Base-by-base conservation (phyloP, 148 eudicot genomes). In the Talinum fruticosum region DNA sequence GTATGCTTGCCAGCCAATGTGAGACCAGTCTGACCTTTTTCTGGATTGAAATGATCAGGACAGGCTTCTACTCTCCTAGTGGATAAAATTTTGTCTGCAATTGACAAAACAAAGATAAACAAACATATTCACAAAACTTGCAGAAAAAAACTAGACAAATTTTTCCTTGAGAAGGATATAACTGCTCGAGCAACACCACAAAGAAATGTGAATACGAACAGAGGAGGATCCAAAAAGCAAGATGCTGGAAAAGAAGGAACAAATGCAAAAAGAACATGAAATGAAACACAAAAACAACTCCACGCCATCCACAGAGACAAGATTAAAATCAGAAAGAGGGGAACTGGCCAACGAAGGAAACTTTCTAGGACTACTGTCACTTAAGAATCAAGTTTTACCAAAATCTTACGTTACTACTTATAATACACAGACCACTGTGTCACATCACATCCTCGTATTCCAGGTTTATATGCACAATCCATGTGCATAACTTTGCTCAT, bases 61-160 rank as follows among this genome's bases (percentile, higher is more conserved):
- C 78, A 72, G 57, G 83, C 35, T 75, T 64, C 65, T 69, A 59
- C 79, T 67, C 81, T 80, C 47, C 47, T 83, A 75, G 69, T 44
- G 77, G 75, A 80, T 54, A 68, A 59, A 28, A 65, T 38, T 76
- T 71, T 75, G 71, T 71, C 83, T 77, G 86, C 73, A 81, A 85
- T 38, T 66, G 45, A 54, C 70, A 76, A 78, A 62, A 57, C 79
- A 61, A 79, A 68, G 71, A 75, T 66, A 76, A 70, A 64, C 53
- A 62, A 77, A 33, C 61, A 73, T 28, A 29, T 30, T 28, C 57
- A 44, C 61, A 47, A 4, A 49, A 44, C n/a, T 28, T 64, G 64
- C 32, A 34, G 37, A 41, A 59, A n/a, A n/a, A 80, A 23, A 30
- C 32, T 76, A 76, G 15, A 38, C 29, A n/a, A 24, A 14, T 18